Conservation (phyloP, 2,329 filamentous ascomycete genomes). For the Clarireedia monteithiana region DNA sequence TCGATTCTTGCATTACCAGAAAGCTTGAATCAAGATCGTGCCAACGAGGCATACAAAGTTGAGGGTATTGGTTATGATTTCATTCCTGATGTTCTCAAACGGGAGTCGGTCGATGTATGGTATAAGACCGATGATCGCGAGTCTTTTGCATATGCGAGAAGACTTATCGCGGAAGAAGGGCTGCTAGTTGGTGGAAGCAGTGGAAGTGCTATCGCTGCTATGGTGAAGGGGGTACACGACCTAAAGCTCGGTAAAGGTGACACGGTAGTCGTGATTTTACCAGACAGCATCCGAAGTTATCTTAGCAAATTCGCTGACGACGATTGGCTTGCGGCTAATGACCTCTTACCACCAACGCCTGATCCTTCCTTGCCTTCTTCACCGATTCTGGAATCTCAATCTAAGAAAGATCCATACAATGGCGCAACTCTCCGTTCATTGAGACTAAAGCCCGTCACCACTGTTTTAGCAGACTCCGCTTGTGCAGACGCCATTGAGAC, state of each 20-base stretch:
- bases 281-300: conserved; percentile 95
- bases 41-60: conserved; percentile 88
- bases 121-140: conserved; percentile 96
- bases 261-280: conserved; percentile 81
- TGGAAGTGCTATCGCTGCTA: conserved; percentile 81
- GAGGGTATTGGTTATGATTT: conserved; percentile 99
- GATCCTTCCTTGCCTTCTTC: conserved; percentile 34
- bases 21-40: conserved; percentile 67
- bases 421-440: conserved; percentile 75
- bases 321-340: conserved; percentile 96
- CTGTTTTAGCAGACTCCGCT: conserved; percentile 60
- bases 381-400: conserved; percentile 32
- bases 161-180: conserved; percentile 89
- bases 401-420: conserved; percentile 57
- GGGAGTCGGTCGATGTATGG: conserved; percentile 78
- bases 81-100: conserved; percentile 86
- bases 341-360: conserved; percentile 64
- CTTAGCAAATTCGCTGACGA: conserved; percentile 98
- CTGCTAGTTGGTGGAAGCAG: conserved; percentile 89
- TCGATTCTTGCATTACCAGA: conserved; percentile 84
- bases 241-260: conserved; percentile 73
- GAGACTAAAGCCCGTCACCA: conserved; percentile 88
- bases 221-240: conserved; percentile 70
- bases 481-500: conserved; percentile 90
- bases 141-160: conserved; percentile 82